Percentiles rank a stretch among this genome's conserved stretches.
Conservation (phyloP, 139 green algal genomes). For the Auxenochlorella pyrenoidosa region DNA sequence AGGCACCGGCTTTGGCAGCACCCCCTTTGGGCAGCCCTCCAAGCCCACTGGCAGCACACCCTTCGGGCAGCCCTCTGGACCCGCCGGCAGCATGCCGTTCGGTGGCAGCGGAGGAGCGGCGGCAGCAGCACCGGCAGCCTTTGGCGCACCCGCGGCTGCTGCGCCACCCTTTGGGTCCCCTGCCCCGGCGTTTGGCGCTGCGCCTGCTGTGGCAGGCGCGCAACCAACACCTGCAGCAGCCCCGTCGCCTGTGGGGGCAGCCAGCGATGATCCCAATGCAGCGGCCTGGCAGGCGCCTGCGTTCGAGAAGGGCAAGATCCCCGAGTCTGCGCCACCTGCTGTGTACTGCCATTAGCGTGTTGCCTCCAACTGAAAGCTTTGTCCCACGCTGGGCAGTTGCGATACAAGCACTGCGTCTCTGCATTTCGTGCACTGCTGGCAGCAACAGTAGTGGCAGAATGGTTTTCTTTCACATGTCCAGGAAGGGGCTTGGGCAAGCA, state of each 20-base stretch:
- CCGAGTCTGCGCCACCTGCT: conserved; percentile 21
- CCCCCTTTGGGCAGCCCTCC: conserved; percentile 22
- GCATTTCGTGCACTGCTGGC: no score
- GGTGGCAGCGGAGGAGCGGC: not conserved
- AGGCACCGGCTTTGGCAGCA: conserved; percentile 19
- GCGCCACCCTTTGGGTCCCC: not conserved
- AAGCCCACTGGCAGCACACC: not conserved
- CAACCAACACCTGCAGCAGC: not conserved
- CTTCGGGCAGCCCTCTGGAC: not conserved
- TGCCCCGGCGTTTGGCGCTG: not conserved
- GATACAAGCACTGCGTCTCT: no score
- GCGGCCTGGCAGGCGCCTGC: conserved; percentile 14
- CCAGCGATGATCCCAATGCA: not conserved
- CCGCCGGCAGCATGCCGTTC: not conserved
- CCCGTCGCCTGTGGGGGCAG: not conserved
- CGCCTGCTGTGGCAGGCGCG: not conserved
- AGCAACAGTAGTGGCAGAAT: no score
- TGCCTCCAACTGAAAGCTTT: not conserved
- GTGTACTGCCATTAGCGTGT: conserved; percentile 12
- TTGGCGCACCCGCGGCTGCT: not conserved
- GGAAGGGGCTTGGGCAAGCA: no score
- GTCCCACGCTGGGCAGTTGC: no score
- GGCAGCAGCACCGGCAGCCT: not conserved
- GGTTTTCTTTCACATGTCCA: no score
- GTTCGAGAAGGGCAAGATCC: conserved; percentile 40